phyloP scores from a whole-genome alignment of 1,284 basidiomycete genomes.

The Leccinum ambiguum region DNA sequence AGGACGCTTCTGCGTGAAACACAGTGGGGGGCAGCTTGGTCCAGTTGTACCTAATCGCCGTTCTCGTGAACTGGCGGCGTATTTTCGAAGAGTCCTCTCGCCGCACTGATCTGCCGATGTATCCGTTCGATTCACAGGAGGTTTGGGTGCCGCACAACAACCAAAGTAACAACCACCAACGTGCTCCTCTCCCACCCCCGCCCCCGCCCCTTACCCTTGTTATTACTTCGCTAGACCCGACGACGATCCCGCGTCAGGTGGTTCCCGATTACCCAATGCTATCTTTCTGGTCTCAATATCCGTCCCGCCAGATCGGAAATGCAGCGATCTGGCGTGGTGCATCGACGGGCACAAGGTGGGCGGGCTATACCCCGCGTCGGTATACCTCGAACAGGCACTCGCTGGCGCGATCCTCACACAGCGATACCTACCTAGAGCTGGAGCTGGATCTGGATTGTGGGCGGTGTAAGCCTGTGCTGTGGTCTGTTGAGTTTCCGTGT shows the following conservation, averaged over 20 bases:
- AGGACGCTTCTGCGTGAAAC: conserved; percentile 39
- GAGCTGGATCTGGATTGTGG: conserved; percentile 8
- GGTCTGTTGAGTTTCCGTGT: conserved; percentile 47
- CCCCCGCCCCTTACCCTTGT: background rate
- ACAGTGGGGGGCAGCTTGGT: conserved; percentile 37
- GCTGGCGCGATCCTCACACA: background rate
- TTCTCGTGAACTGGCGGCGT: conserved; percentile 51
- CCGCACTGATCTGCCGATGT: conserved; percentile 51
- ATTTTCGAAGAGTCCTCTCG: conserved; percentile 50
- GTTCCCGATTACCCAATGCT: conserved; percentile 40
- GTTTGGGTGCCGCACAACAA: conserved; percentile 59
- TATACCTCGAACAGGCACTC: conserved; percentile 60
- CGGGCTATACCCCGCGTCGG: conserved; percentile 66
- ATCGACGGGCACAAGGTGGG: conserved; percentile 63
- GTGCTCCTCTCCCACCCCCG: background rate
- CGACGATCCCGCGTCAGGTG: background rate
- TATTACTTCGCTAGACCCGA: background rate
- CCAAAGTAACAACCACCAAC: background rate
- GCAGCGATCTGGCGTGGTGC: conserved; percentile 43
- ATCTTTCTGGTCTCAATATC: conserved; percentile 43
- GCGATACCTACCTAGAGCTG: background rate
- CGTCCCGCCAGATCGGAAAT: conserved; percentile 39
- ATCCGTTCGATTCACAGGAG: conserved; percentile 55
- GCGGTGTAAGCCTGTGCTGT: conserved; percentile 40
- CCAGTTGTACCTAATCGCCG: conserved; percentile 44